phyloP scores from a whole-genome alignment of 139 green algal genomes.

The Prasinococcaceae sp. region DNA sequence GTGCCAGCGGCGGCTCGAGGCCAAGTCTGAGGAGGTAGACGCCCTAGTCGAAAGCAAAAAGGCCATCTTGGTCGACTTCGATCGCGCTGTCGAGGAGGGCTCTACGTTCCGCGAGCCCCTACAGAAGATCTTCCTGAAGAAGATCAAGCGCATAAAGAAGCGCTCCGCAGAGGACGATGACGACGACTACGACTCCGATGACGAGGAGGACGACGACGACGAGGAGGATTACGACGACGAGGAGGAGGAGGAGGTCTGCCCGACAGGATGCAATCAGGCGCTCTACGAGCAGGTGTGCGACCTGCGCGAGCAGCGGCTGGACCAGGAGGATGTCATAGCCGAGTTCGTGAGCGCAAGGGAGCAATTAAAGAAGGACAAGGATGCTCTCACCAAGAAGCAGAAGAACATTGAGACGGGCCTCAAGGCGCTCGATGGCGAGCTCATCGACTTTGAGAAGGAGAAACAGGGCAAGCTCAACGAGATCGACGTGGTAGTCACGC shows the following conservation, averaged over 20 bases:
- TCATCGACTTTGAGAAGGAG: slow-evolving; percentile 62
- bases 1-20: slow-evolving; percentile 20
- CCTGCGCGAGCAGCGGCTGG: slow-evolving; percentile 50
- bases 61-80: slow-evolving; percentile 29
- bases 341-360: too few species aligned
- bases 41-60: slow-evolving; percentile 7
- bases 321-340: slow-evolving; percentile 50
- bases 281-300: slow-evolving; percentile 64
- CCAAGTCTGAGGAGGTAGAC: slow-evolving; percentile 13
- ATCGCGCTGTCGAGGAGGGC: slow-evolving; percentile 33
- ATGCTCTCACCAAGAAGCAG: slow-evolving; percentile 47
- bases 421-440: slow-evolving; percentile 36
- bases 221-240: slow-evolving; percentile 27
- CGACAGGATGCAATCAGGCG: slow-evolving; percentile 38
- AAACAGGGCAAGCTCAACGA: slow-evolving; percentile 68
- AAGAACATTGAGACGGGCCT: slow-evolving; percentile 43
- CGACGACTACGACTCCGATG: slow-evolving; percentile 13
- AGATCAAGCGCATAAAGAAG: slow-evolving; percentile 58
- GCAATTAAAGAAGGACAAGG: slow-evolving; percentile 54
- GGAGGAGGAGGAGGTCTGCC: slow-evolving; percentile 45
- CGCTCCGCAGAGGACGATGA: slow-evolving; percentile 24
- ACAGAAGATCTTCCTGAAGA: slow-evolving; percentile 45
- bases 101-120: slow-evolving; percentile 45
- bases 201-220: slow-evolving; percentile 25
- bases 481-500: slow-evolving; percentile 45